Conservation (phyloP, 148 eudicot genomes). For the Simmondsia chinensis region DNA sequence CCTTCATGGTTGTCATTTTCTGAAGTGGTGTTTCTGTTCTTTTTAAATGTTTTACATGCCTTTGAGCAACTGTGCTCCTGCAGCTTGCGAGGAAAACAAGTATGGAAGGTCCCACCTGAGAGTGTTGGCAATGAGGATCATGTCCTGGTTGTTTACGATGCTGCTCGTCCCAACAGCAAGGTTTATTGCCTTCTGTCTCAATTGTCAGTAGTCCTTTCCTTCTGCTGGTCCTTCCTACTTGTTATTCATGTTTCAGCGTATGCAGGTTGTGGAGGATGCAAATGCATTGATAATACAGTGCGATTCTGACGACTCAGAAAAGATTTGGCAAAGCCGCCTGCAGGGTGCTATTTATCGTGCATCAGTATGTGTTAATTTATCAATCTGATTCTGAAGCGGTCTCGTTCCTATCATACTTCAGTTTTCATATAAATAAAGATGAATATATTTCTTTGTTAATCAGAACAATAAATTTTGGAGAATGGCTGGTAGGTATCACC, state of each 20-base stretch:
- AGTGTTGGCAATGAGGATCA: constrained; percentile 56
- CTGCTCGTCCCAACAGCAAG: constrained; percentile 40
- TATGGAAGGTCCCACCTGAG: constrained; percentile 65
- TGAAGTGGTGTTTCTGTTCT: no score
- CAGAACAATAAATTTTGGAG: no score
- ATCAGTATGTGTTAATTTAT: constrained; percentile 40
- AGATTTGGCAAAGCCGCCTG: constrained; percentile 63
- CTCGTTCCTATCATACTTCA: no score
- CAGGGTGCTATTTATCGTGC: constrained; percentile 86
- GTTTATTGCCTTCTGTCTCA: not conserved
- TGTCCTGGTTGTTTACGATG: constrained; percentile 61
- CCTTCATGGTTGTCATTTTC: no score
- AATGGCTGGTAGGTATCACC: no score
- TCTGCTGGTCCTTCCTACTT: no score
- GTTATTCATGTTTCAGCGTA: constrained; percentile 1
- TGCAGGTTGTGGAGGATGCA: constrained; percentile 80
- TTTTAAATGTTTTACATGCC: no score
- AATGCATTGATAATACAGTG: constrained; percentile 64
- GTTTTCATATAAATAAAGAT: no score
- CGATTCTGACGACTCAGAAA: constrained; percentile 58
- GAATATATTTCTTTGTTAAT: no score
- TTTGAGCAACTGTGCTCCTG: constrained; percentile 7
- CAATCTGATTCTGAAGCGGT: no score
- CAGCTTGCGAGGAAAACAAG: constrained; percentile 81
- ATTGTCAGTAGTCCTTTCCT: no score